Evolutionary conservation across 768 basidiomycete species (phyloP).

Genomic region (Tylopilus balloui): DNA sequence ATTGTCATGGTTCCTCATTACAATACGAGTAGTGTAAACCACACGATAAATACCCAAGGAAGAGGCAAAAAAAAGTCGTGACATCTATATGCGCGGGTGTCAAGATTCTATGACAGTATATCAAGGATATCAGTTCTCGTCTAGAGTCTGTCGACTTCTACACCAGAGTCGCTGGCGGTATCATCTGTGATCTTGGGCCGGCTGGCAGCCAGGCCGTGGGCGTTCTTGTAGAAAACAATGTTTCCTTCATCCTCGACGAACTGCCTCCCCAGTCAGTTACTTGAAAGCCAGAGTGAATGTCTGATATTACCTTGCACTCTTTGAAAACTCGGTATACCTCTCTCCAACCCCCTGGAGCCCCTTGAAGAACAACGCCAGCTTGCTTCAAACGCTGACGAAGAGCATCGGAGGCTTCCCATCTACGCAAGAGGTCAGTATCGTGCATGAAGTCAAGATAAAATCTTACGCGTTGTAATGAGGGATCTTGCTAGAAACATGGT

Average conservation of each 20-base stretch:
- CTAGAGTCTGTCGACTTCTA: slow-evolving; percentile 47
- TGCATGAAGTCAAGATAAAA: background rate
- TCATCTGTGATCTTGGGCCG: slow-evolving; percentile 62
- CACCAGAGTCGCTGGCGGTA: slow-evolving; percentile 59
- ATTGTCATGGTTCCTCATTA: background rate
- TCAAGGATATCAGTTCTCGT: slow-evolving; percentile 3
- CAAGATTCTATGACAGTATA: slow-evolving; percentile 1
- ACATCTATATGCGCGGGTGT: slow-evolving; percentile 8
- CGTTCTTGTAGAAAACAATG: slow-evolving; percentile 89
- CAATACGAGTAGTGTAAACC: background rate
- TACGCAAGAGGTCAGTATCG: slow-evolving; percentile 20
- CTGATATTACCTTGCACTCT: slow-evolving; percentile 60
- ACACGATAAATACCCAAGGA: background rate
- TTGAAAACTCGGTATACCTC: slow-evolving; percentile 75
- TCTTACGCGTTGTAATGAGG: slow-evolving; percentile 85
- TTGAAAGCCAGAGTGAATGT: background rate
- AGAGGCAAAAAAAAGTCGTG: background rate
- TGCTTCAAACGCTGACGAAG: slow-evolving; percentile 68
- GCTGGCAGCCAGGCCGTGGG: slow-evolving; percentile 67
- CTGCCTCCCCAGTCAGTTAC: slow-evolving; percentile 27
- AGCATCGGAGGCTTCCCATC: slow-evolving; percentile 88
- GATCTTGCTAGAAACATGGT: slow-evolving; percentile 93
- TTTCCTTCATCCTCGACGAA: slow-evolving; percentile 95
- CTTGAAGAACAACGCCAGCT: slow-evolving; percentile 59
- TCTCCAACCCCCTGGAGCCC: slow-evolving; percentile 73